Evolutionary conservation across 208 protist genomes (phyloP).

Genomic region (Crithidia expoeki): DNA sequence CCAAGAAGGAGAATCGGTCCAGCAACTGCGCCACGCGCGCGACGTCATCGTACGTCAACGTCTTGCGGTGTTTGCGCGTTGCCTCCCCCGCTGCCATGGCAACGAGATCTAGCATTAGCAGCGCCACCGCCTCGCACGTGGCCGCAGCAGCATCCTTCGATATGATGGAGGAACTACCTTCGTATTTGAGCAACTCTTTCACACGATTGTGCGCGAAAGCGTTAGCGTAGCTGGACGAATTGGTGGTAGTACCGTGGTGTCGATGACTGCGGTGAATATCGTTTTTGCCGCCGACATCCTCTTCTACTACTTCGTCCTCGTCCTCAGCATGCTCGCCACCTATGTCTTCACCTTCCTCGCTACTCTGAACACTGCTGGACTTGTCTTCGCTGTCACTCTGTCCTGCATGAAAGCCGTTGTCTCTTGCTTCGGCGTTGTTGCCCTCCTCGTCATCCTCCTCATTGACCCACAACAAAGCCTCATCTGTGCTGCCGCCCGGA

Average conservation of each 20-base stretch:
- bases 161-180: conserved; percentile 57
- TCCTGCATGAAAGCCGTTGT: no score
- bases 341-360: not conserved
- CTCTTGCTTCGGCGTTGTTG: no score
- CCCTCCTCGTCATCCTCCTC: not conserved
- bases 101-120: conserved; percentile 68
- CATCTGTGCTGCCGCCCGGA: not conserved
- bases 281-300: conserved; percentile 18
- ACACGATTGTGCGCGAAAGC: conserved; percentile 67
- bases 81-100: conserved; percentile 55
- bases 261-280: conserved; percentile 18
- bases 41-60: conserved; percentile 74
- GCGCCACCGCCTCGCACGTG: conserved; percentile 60
- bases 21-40: conserved; percentile 56
- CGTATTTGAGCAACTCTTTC: conserved; percentile 69
- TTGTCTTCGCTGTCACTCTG: conserved; percentile 11
- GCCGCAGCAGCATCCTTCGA: conserved; percentile 51
- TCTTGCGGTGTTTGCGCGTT: conserved; percentile 51
- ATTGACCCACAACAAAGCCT: not conserved
- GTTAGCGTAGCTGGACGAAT: conserved; percentile 4
- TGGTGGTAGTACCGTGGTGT: no score
- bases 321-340: not conserved
- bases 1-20: conserved; percentile 75
- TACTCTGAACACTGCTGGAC: no score
- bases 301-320: not conserved